Evolutionary conservation across 192 early-diverging fungal species (phyloP), one percentile per base, ranked within the genome.

Genomic region (Bifiguratus adelaidae): DNA sequence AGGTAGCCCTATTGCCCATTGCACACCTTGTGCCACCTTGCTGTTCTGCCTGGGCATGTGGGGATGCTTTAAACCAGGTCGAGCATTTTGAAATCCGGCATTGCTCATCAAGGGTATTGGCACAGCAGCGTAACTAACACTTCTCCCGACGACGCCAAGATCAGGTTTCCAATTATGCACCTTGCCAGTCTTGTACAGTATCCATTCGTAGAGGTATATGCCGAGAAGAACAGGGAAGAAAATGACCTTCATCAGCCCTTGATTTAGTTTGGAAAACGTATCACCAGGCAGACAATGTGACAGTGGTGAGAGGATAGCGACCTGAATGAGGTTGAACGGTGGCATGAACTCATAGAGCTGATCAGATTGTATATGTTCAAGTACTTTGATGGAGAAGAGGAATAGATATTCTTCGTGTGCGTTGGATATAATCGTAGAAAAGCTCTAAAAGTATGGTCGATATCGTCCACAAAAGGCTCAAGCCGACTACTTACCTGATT

Each of bases 371-470:
- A 67, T 60, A 19, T 67, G 51, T 16, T 67, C 65, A 51, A 67
- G 56, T 18, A 60, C 58, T 33, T 67, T 67, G 54, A 67, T 60
- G 15, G 55, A 61, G 25, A 61, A 61, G 35, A 67, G 29, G 35
- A 58, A 67, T 41, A 67, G 60, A 40, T 61, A 67, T 36, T 67
- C 65, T 41, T 67, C 65, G 26, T 67, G 55, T 27, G 65, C 65
- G 13, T 67, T 67, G 6, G 55, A 53, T 44, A 60, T 67, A 24
- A 67, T 60, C 42, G 56, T 53, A 19, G 7, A 35, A 28, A 50
- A 50, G 18, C 49, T 50, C 37, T 48, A 20, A 7, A 13, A 48
- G 22, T 0, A 19, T 27, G 3, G 24, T 2, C 8, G 25, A 25
- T 29, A 13, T 3, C 8, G 4, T 3, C 7, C 13, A 46, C 26